A percentile compares a stretch with the other conserved stretches of the same genome.
Evolutionary conservation across 169 alveolate genomes (phyloP).

Genomic region (Fabrea salina): DNA sequence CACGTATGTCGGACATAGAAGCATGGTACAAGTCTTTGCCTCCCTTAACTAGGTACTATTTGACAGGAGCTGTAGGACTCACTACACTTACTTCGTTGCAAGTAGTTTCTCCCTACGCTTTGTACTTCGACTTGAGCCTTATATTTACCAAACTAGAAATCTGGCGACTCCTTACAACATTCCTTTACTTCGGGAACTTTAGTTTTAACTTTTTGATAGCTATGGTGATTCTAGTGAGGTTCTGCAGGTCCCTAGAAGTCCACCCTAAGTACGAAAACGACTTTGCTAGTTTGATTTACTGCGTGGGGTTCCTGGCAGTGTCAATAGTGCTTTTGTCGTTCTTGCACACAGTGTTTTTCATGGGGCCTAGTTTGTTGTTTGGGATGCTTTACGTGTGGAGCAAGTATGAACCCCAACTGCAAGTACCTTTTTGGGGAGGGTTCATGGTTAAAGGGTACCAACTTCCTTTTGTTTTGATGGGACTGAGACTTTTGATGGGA

Average conservation of each 20-base stretch:
- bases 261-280: neutral
- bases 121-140: neutral
- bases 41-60: slow-evolving; percentile 4
- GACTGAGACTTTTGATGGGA: slow-evolving; percentile 2
- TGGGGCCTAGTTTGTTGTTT: neutral
- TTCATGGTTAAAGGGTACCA: slow-evolving; percentile 2
- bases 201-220: neutral
- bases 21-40: slow-evolving; percentile 15
- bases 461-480: slow-evolving; percentile 28
- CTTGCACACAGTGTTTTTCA: neutral
- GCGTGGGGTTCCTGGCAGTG: neutral
- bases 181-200: slow-evolving; percentile 2
- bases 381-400: slow-evolving; percentile 14
- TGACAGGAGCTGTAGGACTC: neutral
- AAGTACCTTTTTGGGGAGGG: neutral
- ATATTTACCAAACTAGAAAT: neutral
- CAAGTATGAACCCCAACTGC: neutral
- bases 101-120: neutral
- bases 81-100: neutral
- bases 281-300: neutral
- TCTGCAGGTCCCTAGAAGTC: neutral
- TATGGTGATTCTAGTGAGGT: slow-evolving; percentile 12
- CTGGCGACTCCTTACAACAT: slow-evolving; percentile 4
- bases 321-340: neutral
- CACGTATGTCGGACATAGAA: neutral